Conservation (phyloP, 148 eudicot genomes). For the Oxyria digyna region DNA sequence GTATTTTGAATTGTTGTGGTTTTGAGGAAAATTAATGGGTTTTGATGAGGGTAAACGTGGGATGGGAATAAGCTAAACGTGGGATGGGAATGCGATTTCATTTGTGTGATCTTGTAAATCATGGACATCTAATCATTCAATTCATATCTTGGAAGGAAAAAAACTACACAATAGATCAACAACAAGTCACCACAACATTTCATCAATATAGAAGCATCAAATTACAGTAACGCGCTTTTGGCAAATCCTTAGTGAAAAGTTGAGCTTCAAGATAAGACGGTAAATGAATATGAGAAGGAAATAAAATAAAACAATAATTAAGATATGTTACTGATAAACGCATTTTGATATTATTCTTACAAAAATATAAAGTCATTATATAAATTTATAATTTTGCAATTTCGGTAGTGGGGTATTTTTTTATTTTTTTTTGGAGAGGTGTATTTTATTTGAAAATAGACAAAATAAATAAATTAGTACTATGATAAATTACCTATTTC, state of each 20-base stretch:
- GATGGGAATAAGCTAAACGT: not conserved
- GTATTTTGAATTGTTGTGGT: no score
- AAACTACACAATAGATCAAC: not conserved
- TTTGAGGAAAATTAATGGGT: not conserved
- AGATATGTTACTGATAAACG: no score
- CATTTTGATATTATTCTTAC: no score
- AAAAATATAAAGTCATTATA: no score
- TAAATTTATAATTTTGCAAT: no score
- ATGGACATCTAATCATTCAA: not conserved
- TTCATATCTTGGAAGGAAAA: not conserved
- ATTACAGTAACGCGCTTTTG: not conserved
- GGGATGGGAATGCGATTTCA: not conserved
- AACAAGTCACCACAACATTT: not conserved
- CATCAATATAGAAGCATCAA: not conserved
- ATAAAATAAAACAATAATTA: no score
- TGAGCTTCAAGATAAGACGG: not conserved
- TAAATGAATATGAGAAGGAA: no score
- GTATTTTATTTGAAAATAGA: not conserved
- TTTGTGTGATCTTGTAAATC: not conserved
- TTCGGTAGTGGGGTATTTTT: not conserved
- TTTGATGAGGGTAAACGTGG: not conserved
- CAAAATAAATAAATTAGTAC: not conserved
- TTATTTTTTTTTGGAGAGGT: not conserved
- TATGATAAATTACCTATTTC: conserved; percentile 44
- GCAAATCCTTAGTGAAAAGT: not conserved